Evolutionary conservation across 1,284 basidiomycete species (phyloP).

Genomic region (Cryptococcus sp.): DNA sequence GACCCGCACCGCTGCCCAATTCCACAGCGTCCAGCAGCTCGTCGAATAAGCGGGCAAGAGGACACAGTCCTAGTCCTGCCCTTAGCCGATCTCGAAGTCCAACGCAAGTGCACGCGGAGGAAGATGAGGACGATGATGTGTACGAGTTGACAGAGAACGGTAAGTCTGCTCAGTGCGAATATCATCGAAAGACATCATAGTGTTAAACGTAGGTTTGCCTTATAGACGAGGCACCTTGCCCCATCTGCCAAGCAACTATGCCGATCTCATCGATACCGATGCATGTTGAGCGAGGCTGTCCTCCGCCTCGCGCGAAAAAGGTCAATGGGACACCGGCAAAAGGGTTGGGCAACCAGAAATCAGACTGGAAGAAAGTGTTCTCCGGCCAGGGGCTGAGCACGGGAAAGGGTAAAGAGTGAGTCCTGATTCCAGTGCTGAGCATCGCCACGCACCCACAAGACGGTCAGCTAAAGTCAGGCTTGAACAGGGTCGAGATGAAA

Average conservation of each 20-base stretch:
- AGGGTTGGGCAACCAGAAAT: constrained; percentile 38
- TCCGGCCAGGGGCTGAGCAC: constrained; percentile 31
- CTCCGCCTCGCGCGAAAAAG: constrained; percentile 32
- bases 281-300: constrained; percentile 51
- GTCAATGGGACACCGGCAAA: constrained; percentile 2
- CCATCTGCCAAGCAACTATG: constrained; percentile 41
- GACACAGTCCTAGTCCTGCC: constrained; percentile 21
- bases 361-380: constrained; percentile 52
- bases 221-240: constrained; percentile 46
- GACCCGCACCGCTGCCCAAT: constrained; percentile 21
- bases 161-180: constrained; percentile 10
- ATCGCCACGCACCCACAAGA: background rate
- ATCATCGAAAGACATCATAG: background rate
- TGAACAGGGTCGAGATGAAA: constrained; percentile 34
- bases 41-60: constrained; percentile 10
- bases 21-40: constrained; percentile 21
- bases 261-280: constrained; percentile 42
- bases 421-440: background rate
- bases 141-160: constrained; percentile 41
- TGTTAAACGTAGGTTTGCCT: background rate
- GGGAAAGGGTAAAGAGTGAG: constrained; percentile 28
- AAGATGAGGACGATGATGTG: constrained; percentile 27
- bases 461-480: constrained; percentile 6
- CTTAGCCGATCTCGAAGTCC: constrained; percentile 15
- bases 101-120: constrained; percentile 10